Evolutionary conservation across 2,329 filamentous ascomycete genomes (phyloP).

Genomic region (Fusarium papillatum): DNA sequence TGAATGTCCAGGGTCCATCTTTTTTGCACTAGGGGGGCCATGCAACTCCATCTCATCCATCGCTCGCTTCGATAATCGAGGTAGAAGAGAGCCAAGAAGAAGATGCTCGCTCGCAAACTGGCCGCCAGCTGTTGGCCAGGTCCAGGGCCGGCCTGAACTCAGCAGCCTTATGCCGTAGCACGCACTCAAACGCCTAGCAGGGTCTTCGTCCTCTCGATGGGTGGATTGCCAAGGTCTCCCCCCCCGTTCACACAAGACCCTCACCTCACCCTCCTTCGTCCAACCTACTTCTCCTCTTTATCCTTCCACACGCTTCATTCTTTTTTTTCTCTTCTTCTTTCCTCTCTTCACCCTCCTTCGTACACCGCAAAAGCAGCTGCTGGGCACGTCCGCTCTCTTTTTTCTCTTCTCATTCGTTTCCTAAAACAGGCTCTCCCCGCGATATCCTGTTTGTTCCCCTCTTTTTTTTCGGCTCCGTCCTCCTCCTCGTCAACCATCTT

Average conservation of each 20-base stretch:
- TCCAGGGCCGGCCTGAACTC: neutral
- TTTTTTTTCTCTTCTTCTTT: conserved; percentile 26
- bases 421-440: conserved; percentile 34
- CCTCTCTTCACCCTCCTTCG: conserved; percentile 10
- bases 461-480: conserved; percentile 41
- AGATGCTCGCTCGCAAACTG: neutral
- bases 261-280: conserved; percentile 35
- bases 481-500: conserved; percentile 38
- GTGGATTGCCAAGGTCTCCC: conserved; percentile 22
- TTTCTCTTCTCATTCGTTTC: conserved; percentile 34
- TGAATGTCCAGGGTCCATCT: no score
- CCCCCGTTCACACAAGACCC: conserved; percentile 37
- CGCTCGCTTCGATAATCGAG: neutral
- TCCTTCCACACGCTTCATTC: conserved; percentile 33
- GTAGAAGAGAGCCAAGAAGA: neutral
- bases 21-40: neutral
- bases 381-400: conserved; percentile 52
- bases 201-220: neutral
- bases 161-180: conserved; percentile 9
- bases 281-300: conserved; percentile 38
- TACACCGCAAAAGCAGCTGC: conserved; percentile 43
- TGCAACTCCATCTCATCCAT: conserved; percentile 23
- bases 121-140: neutral
- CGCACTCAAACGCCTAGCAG: conserved; percentile 5
- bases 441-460: conserved; percentile 47